phyloP scores from a whole-genome alignment of 164 flowering plant species.

The Berberis vulgaris region DNA sequence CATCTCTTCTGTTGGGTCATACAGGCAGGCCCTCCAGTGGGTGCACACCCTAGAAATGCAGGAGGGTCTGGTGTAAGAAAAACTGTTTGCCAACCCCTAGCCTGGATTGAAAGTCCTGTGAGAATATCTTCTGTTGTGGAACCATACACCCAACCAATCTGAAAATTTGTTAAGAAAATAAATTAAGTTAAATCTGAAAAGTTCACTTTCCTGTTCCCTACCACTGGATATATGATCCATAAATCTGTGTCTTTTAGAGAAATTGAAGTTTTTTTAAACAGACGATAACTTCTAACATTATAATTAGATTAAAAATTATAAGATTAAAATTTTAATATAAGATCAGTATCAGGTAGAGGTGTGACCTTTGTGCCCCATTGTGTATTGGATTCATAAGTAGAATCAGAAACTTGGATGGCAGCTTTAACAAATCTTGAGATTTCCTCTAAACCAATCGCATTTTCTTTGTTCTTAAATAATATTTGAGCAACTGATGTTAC shows the following conservation, averaged over 20 bases:
- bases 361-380: constrained; percentile 46
- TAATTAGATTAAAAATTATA: background rate
- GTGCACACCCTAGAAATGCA: constrained; percentile 50
- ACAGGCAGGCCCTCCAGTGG: constrained; percentile 22
- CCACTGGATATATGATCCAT: no score
- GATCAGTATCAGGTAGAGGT: no score
- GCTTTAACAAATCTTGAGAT: constrained; percentile 26
- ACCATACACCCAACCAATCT: constrained; percentile 64
- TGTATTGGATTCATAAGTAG: constrained; percentile 39
- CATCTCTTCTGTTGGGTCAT: constrained; percentile 49
- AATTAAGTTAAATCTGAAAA: background rate
- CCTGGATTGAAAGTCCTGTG: constrained; percentile 46
- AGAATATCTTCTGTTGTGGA: constrained; percentile 40
- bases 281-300: no score
- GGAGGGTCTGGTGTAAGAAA: constrained; percentile 25
- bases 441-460: background rate
- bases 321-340: background rate
- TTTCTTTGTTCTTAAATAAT: constrained; percentile 10
- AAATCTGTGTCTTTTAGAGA: no score
- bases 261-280: no score
- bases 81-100: constrained; percentile 35
- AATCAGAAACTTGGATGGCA: constrained; percentile 29
- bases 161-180: background rate
- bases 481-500: constrained; percentile 16
- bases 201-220: no score